Evolutionary conservation across 2,329 filamentous ascomycete species (phyloP).

Genomic region (Biscogniauxia mediterranea): DNA sequence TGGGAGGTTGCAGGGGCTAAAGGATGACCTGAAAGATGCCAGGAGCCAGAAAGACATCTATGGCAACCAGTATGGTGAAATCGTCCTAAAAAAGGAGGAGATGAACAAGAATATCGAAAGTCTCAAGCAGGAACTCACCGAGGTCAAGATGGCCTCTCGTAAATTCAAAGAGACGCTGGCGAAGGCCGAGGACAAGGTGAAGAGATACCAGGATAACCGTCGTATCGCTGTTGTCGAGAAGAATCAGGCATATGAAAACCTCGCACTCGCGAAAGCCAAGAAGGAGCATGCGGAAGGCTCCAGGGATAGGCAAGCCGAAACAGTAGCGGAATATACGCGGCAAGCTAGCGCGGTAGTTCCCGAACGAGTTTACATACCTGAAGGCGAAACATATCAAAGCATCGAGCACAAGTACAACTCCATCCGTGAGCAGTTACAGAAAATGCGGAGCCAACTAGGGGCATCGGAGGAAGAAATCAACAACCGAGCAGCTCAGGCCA

Average conservation of each 20-base stretch:
- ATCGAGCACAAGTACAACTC: conserved; percentile 54
- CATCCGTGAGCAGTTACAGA: conserved; percentile 57
- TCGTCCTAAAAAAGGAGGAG: conserved; percentile 48
- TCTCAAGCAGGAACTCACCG: conserved; percentile 36
- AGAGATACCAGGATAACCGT: conserved; percentile 47
- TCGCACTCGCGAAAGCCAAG: conserved; percentile 48
- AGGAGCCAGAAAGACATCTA: conserved; percentile 45
- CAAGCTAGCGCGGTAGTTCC: conserved; percentile 54
- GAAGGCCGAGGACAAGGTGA: conserved; percentile 56
- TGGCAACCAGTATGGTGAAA: conserved; percentile 54
- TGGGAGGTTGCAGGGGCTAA: conserved; percentile 59
- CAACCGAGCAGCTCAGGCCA: conserved; percentile 42
- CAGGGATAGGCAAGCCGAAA: conserved; percentile 43
- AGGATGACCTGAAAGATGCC: conserved; percentile 54
- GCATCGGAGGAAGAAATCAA: conserved; percentile 65
- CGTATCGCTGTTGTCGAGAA: conserved; percentile 57
- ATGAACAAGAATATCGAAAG: conserved; percentile 44
- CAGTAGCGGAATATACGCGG: conserved; percentile 52
- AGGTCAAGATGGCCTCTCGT: conserved; percentile 33
- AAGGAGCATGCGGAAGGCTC: conserved; percentile 46
- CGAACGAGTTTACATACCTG: conserved; percentile 59
- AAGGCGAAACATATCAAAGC: conserved; percentile 60
- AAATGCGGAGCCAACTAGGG: conserved; percentile 57
- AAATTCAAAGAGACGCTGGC: conserved; percentile 47
- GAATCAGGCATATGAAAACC: conserved; percentile 55